These are phyloP conservation scores for Aspergillus affinis DNA, from an alignment of 495 filamentous ascomycete species.

Conservation along the genomic window DNA sequence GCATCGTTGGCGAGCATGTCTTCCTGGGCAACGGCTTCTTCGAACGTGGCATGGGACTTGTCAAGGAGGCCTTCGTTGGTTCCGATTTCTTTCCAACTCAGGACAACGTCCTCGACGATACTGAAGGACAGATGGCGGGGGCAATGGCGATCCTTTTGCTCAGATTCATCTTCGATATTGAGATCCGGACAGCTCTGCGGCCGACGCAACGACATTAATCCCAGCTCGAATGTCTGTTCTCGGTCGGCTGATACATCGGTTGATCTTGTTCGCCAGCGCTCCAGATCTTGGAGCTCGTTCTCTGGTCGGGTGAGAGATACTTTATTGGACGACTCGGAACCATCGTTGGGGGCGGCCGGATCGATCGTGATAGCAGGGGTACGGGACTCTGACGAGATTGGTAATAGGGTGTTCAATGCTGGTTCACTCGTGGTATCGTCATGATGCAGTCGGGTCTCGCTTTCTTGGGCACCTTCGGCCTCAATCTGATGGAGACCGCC, in stretches of 20 bases:
- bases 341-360: slow-evolving; percentile 21
- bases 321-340: slow-evolving; percentile 21
- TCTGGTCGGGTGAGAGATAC: slow-evolving; percentile 17
- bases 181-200: slow-evolving; percentile 46
- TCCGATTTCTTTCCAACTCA: slow-evolving; percentile 61
- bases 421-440: slow-evolving; percentile 19
- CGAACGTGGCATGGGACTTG: slow-evolving; percentile 28
- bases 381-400: slow-evolving; percentile 25
- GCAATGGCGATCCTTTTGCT: slow-evolving; percentile 47
- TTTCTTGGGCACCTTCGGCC: slow-evolving; percentile 22
- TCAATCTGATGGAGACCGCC: slow-evolving; percentile 18
- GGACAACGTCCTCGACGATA: slow-evolving; percentile 80
- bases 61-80: slow-evolving; percentile 34
- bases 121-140: slow-evolving; percentile 86
- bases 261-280: slow-evolving; percentile 33
- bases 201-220: slow-evolving; percentile 41
- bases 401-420: slow-evolving; percentile 11
- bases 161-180: slow-evolving; percentile 19
- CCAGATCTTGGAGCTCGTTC: slow-evolving; percentile 34
- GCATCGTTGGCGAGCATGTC: slow-evolving; percentile 58
- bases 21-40: slow-evolving; percentile 47
- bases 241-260: slow-evolving; percentile 37
- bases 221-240: slow-evolving; percentile 26
- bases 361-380: slow-evolving; percentile 41
- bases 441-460: slow-evolving; percentile 18